Percentiles rank a stretch among this genome's conserved stretches.
These are phyloP conservation scores for Babesia bovis DNA, from an alignment of 169 alveolate genomes.

Conservation along the genomic window DNA sequence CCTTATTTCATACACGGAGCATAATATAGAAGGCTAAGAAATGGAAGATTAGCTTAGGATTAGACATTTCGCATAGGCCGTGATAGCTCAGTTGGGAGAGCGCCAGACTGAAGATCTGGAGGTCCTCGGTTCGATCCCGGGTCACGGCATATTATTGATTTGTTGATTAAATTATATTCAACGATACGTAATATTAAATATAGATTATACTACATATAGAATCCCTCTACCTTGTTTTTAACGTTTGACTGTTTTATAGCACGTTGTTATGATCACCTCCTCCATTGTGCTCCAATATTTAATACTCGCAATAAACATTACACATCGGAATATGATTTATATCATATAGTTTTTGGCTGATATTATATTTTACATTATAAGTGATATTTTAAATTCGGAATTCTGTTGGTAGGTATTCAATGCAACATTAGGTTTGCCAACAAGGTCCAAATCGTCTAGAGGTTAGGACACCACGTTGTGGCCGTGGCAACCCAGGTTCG, in stretches of 20 bases:
- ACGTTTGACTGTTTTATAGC: too few relatives aligned
- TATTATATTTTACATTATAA: too few relatives aligned
- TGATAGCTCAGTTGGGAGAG: constrained; percentile 99
- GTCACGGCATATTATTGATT: constrained; percentile 86
- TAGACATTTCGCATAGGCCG: constrained; percentile 68
- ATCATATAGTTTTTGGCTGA: too few relatives aligned
- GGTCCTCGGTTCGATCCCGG: constrained; percentile 99
- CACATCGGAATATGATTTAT: too few relatives aligned
- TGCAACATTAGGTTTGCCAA: background rate
- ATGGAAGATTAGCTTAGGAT: background rate
- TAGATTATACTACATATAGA: too few relatives aligned
- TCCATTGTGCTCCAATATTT: too few relatives aligned
- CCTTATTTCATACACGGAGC: too few relatives aligned
- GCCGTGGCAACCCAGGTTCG: constrained; percentile 93
- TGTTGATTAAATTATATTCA: background rate
- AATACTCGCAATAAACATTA: too few relatives aligned
- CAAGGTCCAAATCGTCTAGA: constrained; percentile 89
- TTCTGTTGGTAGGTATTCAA: background rate
- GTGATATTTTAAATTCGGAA: background rate
- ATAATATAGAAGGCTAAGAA: background rate
- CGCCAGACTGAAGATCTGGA: constrained; percentile 98
- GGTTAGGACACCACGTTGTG: constrained; percentile 93
- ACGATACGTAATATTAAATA: background rate
- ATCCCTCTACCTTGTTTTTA: too few relatives aligned
- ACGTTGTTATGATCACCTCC: too few relatives aligned